Evolutionary conservation across 2,329 filamentous ascomycete genomes (phyloP).

Genomic region (Fusarium nodosum): DNA sequence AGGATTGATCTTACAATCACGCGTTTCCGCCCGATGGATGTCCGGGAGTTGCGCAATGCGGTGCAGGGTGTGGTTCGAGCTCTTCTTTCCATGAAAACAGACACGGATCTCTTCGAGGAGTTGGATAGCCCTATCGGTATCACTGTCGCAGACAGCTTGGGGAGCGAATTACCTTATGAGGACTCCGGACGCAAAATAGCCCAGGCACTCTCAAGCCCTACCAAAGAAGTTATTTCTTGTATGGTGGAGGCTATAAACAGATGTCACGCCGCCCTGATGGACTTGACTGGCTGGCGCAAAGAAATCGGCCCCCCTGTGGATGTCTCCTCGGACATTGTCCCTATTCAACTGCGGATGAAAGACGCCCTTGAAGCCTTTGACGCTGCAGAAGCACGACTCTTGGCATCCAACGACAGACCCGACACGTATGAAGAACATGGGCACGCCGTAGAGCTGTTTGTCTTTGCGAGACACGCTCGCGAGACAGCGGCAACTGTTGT

Average conservation of each 20-base stretch:
- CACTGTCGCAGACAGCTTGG: slow-evolving; percentile 23
- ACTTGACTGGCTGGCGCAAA: slow-evolving; percentile 64
- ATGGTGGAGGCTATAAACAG: slow-evolving; percentile 61
- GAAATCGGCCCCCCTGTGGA: slow-evolving; percentile 61
- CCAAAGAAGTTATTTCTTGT: slow-evolving; percentile 60
- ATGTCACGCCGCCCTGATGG: slow-evolving; percentile 68
- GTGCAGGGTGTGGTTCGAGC: slow-evolving; percentile 68
- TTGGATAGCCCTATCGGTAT: slow-evolving; percentile 38
- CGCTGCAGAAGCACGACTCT: slow-evolving; percentile 60
- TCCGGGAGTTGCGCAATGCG: slow-evolving; percentile 65
- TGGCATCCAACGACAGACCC: slow-evolving; percentile 61
- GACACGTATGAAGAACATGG: slow-evolving; percentile 62
- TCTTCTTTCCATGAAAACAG: slow-evolving; percentile 65
- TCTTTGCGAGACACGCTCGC: slow-evolving; percentile 68
- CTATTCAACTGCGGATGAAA: slow-evolving; percentile 57
- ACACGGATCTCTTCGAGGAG: slow-evolving; percentile 61
- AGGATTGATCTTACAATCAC: slow-evolving; percentile 69
- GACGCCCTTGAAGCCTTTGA: slow-evolving; percentile 63
- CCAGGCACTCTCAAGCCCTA: slow-evolving; percentile 60
- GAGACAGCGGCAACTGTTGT: slow-evolving; percentile 65
- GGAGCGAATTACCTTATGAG: slow-evolving; percentile 24
- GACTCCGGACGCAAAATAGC: slow-evolving; percentile 46
- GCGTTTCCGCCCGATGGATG: slow-evolving; percentile 64
- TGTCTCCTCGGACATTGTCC: slow-evolving; percentile 59
- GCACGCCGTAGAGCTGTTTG: slow-evolving; percentile 66